Conservation (phyloP, 306 rosid genomes). For the Prunus mira region DNA sequence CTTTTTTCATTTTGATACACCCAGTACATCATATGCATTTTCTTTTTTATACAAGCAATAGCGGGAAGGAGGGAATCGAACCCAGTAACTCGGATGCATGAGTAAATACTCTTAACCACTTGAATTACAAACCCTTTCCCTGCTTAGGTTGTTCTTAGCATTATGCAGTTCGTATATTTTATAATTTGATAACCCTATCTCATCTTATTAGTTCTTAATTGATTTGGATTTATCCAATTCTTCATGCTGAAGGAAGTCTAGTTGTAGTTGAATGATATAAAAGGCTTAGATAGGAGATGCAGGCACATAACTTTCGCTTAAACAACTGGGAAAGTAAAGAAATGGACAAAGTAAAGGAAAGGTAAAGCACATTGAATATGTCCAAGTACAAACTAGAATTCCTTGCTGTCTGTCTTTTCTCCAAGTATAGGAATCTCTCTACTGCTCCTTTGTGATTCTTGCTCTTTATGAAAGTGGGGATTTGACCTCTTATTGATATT, state of each 20-base stretch:
- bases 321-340: constrained; percentile 24
- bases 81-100: too few species aligned
- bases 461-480: constrained; percentile 44
- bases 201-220: not conserved
- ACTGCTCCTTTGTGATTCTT: constrained; percentile 20
- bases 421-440: constrained; percentile 44
- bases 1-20: too few species aligned
- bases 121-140: too few species aligned
- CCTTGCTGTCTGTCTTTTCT: constrained; percentile 37
- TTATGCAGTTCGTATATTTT: not conserved
- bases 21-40: too few species aligned
- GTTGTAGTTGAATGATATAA: constrained; percentile 24
- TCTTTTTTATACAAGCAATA: not conserved
- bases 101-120: too few species aligned
- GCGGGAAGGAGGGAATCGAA: too few species aligned
- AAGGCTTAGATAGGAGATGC: constrained; percentile 12
- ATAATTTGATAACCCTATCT: not conserved
- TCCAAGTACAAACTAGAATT: constrained; percentile 36
- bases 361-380: constrained; percentile 37
- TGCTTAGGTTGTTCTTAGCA: too few species aligned
- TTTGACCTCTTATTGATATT: constrained; percentile 31
- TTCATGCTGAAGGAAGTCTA: not conserved
- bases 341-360: constrained; percentile 27
- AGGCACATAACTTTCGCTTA: constrained; percentile 30
- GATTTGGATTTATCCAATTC: not conserved